These are phyloP conservation scores for Fusarium irregulare DNA, from an alignment of 2,329 filamentous ascomycete species.

Conservation along the genomic window DNA sequence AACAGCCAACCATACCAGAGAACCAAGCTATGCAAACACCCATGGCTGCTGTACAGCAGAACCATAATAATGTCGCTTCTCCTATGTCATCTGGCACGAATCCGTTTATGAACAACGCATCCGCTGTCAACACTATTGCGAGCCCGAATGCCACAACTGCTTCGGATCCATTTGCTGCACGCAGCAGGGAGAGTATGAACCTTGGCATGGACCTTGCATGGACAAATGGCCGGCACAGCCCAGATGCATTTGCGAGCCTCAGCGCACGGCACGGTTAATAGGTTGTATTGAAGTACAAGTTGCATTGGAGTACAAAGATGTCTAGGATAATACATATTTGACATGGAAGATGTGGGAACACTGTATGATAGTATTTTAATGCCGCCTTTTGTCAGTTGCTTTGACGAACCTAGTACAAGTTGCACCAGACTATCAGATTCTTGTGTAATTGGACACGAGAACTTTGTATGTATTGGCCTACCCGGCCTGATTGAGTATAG, in stretches of 20 bases:
- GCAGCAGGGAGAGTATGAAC: constrained; percentile 77
- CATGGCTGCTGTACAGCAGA: constrained; percentile 41
- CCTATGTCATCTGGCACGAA: constrained; percentile 63
- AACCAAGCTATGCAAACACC: constrained; percentile 44
- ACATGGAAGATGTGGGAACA: constrained; percentile 29
- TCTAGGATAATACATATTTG: constrained; percentile 40
- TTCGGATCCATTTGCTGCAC: constrained; percentile 58
- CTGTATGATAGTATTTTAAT: constrained; percentile 48
- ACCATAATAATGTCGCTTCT: constrained; percentile 50
- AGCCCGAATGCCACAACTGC: constrained; percentile 38
- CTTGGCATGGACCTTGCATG: constrained; percentile 72
- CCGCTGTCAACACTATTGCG: constrained; percentile 39
- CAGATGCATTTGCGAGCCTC: constrained; percentile 82
- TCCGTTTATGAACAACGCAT: constrained; percentile 62
- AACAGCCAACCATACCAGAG: constrained; percentile 47
- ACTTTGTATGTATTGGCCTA: not conserved
- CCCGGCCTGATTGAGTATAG: not conserved
- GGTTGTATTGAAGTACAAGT: constrained; percentile 36
- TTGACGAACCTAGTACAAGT: not conserved
- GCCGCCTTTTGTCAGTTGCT: constrained; percentile 34
- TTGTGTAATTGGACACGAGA: not conserved
- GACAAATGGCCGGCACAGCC: constrained; percentile 79
- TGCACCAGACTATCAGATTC: not conserved
- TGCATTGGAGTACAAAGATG: constrained; percentile 29
- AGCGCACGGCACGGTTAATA: constrained; percentile 68